phyloP scores from a whole-genome alignment of 202 grass and related monocot genomes.

The Digitaria exilis region DNA sequence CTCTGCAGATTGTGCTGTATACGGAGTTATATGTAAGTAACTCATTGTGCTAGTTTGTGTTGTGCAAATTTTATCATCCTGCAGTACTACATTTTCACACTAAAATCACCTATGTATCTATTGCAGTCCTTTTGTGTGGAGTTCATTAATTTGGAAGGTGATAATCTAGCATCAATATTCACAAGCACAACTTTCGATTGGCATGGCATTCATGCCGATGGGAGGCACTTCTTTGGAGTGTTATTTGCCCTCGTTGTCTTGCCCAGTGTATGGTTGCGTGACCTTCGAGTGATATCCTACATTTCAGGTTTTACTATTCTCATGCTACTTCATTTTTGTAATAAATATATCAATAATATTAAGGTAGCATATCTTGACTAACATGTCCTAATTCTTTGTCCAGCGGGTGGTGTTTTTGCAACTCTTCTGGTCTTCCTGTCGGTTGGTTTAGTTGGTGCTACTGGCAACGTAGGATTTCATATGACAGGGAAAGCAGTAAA shows the following conservation, averaged over 20 bases:
- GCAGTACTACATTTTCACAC: not conserved
- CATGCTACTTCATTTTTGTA: not conserved
- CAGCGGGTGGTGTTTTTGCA: slow-evolving; percentile 72
- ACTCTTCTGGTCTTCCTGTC: slow-evolving; percentile 81
- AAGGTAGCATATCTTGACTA: not conserved
- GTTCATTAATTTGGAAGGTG: slow-evolving; percentile 95
- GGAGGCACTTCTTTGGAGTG: slow-evolving; percentile 80
- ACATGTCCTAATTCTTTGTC: not conserved
- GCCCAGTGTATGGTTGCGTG: slow-evolving; percentile 85
- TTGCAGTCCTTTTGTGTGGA: slow-evolving; percentile 93
- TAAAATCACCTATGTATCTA: not conserved
- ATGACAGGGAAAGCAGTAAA: slow-evolving; percentile 61
- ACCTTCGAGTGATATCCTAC: slow-evolving; percentile 86
- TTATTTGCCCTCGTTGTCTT: slow-evolving; percentile 78
- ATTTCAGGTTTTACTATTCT: slow-evolving; percentile 65
- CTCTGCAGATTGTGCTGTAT: slow-evolving; percentile 75
- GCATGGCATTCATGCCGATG: slow-evolving; percentile 70
- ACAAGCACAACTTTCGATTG: slow-evolving; percentile 55
- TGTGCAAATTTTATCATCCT: not conserved
- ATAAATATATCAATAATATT: not conserved
- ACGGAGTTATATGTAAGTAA: slow-evolving; percentile 86
- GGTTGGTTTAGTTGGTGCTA: slow-evolving; percentile 65
- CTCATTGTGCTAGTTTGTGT: not conserved
- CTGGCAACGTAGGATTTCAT: slow-evolving; percentile 68
- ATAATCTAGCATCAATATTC: slow-evolving; percentile 85